Evolutionary conservation across 2,329 filamentous ascomycete genomes (phyloP).

Genomic region (Botrytis medusae): DNA sequence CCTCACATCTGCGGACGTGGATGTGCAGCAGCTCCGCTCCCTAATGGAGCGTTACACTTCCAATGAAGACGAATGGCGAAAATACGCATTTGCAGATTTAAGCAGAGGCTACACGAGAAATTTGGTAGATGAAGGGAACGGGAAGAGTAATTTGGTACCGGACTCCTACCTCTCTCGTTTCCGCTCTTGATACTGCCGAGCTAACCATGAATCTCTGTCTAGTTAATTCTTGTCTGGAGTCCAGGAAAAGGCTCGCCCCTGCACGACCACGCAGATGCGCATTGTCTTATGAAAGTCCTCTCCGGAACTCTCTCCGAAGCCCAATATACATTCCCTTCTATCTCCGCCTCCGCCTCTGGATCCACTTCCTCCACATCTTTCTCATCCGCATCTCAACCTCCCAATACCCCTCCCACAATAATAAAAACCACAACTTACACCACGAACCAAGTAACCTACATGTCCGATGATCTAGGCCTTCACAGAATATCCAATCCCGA

Average conservation of each 20-base stretch:
- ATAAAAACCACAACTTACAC: constrained; percentile 67
- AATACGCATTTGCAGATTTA: constrained; percentile 71
- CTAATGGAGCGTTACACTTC: constrained; percentile 77
- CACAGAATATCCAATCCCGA: constrained; percentile 80
- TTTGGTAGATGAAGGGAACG: constrained; percentile 86
- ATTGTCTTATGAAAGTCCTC: constrained; percentile 86
- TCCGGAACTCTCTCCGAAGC: constrained; percentile 78
- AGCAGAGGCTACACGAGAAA: constrained; percentile 79
- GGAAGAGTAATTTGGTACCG: constrained; percentile 53
- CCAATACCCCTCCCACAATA: constrained; percentile 55
- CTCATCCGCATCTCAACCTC: constrained; percentile 60
- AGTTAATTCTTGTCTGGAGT: constrained; percentile 94
- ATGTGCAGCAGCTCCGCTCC: constrained; percentile 67
- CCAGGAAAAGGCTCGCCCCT: constrained; percentile 80
- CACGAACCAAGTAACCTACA: constrained; percentile 79
- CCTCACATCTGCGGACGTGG: constrained; percentile 76
- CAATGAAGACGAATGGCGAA: constrained; percentile 66
- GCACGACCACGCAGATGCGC: constrained; percentile 84
- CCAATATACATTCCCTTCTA: constrained; percentile 51
- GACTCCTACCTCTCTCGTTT: not conserved
- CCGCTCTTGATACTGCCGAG: not conserved
- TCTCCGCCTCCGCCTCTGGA: constrained; percentile 3
- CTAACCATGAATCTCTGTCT: not conserved
- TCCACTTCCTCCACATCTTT: not conserved
- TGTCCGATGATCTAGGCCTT: constrained; percentile 85